Percentiles rank a stretch among this genome's conserved stretches.
Conservation (phyloP, 2,329 filamentous ascomycete genomes). For the Dothistroma septosporum region DNA sequence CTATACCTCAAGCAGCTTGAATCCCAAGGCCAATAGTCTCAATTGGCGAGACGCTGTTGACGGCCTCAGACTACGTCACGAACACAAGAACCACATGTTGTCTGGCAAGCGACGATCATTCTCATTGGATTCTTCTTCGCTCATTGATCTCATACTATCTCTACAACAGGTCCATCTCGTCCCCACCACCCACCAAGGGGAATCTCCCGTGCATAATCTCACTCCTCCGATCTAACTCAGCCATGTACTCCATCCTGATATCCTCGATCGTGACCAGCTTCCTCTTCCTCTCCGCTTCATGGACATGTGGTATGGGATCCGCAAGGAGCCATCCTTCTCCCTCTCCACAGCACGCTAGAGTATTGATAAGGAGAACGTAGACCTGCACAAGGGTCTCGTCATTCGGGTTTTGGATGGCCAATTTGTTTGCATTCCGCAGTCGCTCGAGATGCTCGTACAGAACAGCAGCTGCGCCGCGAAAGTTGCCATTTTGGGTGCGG, state of each 20-base stretch:
- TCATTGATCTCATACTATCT: background rate
- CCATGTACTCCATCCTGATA: conserved; percentile 82
- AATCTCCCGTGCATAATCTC: conserved; percentile 88
- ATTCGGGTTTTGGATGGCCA: conserved; percentile 36
- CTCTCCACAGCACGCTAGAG: conserved; percentile 76
- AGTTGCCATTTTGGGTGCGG: conserved; percentile 78
- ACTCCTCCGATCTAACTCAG: conserved; percentile 80
- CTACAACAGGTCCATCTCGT: conserved; percentile 33
- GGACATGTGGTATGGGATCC: conserved; percentile 45
- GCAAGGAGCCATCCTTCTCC: conserved; percentile 80
- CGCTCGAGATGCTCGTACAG: conserved; percentile 54
- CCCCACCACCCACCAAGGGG: conserved; percentile 55
- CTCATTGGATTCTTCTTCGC: background rate
- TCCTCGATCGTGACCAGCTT: conserved; percentile 81
- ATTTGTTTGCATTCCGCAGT: conserved; percentile 33
- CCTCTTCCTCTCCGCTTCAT: conserved; percentile 50
- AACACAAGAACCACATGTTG: too few relatives aligned
- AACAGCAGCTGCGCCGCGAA: conserved; percentile 67
- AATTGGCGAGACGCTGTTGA: too few relatives aligned
- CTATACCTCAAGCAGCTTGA: too few relatives aligned
- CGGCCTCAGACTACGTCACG: too few relatives aligned
- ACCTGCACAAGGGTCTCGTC: conserved; percentile 62
- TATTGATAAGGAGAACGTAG: conserved; percentile 89
- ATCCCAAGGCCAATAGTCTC: too few relatives aligned
- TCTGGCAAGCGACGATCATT: background rate